These are phyloP conservation scores for Aspergillus fischeri DNA, from an alignment of 2,329 filamentous ascomycete genomes.

Conservation along the genomic window DNA sequence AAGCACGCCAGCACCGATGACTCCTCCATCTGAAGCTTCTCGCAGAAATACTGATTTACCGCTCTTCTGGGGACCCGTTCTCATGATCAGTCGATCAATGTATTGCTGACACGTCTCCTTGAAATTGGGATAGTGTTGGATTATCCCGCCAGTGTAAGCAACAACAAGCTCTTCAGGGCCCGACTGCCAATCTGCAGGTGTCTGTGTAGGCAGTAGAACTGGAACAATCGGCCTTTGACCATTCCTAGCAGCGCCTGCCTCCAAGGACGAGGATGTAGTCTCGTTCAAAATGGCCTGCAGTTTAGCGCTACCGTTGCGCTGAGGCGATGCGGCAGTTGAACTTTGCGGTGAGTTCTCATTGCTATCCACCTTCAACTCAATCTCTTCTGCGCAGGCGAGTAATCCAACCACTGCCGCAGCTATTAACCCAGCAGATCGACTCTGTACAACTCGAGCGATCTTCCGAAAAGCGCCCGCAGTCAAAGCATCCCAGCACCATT, in stretches of 20 bases:
- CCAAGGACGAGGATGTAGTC: constrained; percentile 5
- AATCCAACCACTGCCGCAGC: constrained; percentile 69
- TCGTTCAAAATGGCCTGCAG: constrained; percentile 14
- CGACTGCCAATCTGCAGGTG: constrained; percentile 38
- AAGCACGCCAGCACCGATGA: constrained; percentile 53
- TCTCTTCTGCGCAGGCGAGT: constrained; percentile 64
- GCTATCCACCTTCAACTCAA: constrained; percentile 45
- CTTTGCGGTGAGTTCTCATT: constrained; percentile 33
- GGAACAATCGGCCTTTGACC: constrained; percentile 32
- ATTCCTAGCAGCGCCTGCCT: not conserved
- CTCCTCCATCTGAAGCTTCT: constrained; percentile 52
- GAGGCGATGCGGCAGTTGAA: constrained; percentile 21
- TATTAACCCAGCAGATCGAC: constrained; percentile 68
- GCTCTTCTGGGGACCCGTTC: constrained; percentile 42
- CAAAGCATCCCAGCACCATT: constrained; percentile 61
- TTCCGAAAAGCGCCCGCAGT: constrained; percentile 58
- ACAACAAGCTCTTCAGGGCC: constrained; percentile 63
- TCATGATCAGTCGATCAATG: constrained; percentile 55
- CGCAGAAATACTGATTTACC: constrained; percentile 49
- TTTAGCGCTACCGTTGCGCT: constrained; percentile 21
- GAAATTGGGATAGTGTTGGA: constrained; percentile 74
- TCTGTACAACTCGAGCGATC: constrained; percentile 67
- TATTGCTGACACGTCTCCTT: constrained; percentile 65
- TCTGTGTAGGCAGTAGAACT: constrained; percentile 31
- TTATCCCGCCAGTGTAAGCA: constrained; percentile 76